Conservation (phyloP, 2,329 filamentous ascomycete species). For the Aspergillus quadricinctus region DNA sequence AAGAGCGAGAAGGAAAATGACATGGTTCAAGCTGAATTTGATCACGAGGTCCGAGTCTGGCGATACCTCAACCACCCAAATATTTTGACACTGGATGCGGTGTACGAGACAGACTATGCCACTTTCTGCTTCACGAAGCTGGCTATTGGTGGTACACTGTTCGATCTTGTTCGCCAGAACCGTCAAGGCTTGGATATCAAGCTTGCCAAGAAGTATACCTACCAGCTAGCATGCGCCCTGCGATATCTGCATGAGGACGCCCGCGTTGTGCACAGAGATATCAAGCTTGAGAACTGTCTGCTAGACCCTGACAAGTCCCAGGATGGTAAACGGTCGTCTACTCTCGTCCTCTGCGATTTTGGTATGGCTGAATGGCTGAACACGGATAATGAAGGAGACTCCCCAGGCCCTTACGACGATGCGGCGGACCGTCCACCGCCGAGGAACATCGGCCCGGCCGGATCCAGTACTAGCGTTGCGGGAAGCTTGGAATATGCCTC, state of each 20-base stretch:
- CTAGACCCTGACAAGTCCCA: constrained; percentile 51
- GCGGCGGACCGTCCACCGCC: constrained; percentile 45
- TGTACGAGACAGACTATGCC: constrained; percentile 64
- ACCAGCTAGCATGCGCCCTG: constrained; percentile 60
- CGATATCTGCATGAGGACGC: constrained; percentile 66
- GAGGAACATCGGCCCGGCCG: constrained; percentile 51
- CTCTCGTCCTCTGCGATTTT: constrained; percentile 63
- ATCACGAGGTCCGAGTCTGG: constrained; percentile 66
- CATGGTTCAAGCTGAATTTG: constrained; percentile 61
- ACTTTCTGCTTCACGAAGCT: constrained; percentile 65
- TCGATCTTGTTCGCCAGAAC: constrained; percentile 56
- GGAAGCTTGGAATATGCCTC: constrained; percentile 57
- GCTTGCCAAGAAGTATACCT: constrained; percentile 57
- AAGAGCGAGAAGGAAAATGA: constrained; percentile 60
- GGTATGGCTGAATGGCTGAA: constrained; percentile 65
- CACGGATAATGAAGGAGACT: constrained; percentile 49
- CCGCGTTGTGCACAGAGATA: constrained; percentile 61
- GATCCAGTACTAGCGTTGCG: constrained; percentile 54
- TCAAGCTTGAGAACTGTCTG: constrained; percentile 67
- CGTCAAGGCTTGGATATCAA: constrained; percentile 49
- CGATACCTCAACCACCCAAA: constrained; percentile 60
- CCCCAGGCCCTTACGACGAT: constrained; percentile 47
- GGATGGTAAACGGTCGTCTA: constrained; percentile 49
- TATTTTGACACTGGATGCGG: constrained; percentile 58
- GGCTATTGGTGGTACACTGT: constrained; percentile 60